These are phyloP conservation scores for Solanum piurae DNA, from an alignment of 257 asterid species.

Conservation along the genomic window DNA sequence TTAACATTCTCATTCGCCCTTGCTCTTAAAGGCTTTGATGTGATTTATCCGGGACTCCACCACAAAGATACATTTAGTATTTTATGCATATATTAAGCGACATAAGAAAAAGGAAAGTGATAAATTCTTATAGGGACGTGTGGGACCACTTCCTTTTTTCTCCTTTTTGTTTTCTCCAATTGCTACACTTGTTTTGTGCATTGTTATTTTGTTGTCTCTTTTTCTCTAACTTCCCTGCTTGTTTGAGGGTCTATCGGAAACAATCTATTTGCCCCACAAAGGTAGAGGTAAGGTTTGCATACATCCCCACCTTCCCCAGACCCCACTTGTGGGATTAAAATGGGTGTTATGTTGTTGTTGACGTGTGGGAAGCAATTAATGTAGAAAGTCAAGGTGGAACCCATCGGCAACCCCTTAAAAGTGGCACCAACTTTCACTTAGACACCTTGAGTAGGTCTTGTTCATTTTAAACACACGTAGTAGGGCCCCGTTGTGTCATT, in stretches of 20 bases:
- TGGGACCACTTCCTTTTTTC: neutral
- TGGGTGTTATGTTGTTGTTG: neutral
- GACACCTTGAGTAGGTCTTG: no score
- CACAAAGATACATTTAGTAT: neutral
- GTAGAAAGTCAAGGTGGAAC: neutral
- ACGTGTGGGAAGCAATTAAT: neutral
- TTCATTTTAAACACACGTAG: neutral
- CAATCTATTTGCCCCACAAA: neutral
- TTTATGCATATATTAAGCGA: neutral
- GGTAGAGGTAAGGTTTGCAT: neutral
- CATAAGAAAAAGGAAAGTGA: neutral
- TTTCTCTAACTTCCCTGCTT: neutral
- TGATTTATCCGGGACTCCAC: neutral
- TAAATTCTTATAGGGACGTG: neutral
- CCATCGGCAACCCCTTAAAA: neutral
- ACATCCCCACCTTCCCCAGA: neutral
- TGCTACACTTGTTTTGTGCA: neutral
- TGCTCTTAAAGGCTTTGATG: neutral
- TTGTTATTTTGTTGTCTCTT: neutral
- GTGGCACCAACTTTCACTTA: neutral
- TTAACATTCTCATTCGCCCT: neutral
- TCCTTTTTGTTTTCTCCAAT: neutral
- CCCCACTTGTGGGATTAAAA: neutral
- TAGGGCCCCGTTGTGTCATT: neutral
- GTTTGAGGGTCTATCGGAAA: neutral